These are phyloP conservation scores for Ceratopteris richardii DNA, from an alignment of 75 land plant genomes.

Conservation along the genomic window DNA sequence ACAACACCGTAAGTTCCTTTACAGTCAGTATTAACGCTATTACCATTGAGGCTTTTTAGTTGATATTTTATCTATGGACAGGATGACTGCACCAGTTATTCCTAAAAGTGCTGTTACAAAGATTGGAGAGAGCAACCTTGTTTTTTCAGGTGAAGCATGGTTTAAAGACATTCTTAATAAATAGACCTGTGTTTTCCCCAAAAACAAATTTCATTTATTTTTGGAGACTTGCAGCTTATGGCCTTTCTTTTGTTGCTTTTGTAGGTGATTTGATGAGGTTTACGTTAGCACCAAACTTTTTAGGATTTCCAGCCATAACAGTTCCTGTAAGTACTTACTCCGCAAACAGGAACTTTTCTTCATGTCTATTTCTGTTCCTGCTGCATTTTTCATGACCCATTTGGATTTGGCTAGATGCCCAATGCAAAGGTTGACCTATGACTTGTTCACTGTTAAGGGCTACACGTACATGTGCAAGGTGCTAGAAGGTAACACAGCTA, in stretches of 20 bases:
- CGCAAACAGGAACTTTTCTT: not conserved
- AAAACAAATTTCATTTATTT: not conserved
- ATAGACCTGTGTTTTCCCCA: no score
- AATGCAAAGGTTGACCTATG: not conserved
- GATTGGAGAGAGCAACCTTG: constrained; percentile 62
- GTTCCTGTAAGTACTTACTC: constrained; percentile 40
- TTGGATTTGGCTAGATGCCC: not conserved
- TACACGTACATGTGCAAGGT: not conserved
- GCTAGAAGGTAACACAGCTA: not conserved
- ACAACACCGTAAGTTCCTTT: constrained; percentile 70
- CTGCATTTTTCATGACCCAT: not conserved
- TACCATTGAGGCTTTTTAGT: no score
- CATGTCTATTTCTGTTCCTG: not conserved
- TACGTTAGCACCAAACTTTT: constrained; percentile 44
- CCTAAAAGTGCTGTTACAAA: constrained; percentile 51
- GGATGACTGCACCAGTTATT: constrained; percentile 85
- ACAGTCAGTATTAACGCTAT: not conserved
- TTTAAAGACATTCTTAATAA: no score
- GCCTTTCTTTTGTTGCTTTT: constrained; percentile 3
- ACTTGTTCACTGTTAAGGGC: not conserved
- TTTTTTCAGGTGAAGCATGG: constrained; percentile 54
- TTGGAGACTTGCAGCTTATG: no score
- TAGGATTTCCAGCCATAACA: constrained; percentile 56
- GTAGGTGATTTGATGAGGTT: constrained; percentile 68
- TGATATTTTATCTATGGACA: no score